Evolutionary conservation across 768 basidiomycete species (phyloP), one percentile per base, ranked within the genome.

Genomic region (Hericium coralloides): DNA sequence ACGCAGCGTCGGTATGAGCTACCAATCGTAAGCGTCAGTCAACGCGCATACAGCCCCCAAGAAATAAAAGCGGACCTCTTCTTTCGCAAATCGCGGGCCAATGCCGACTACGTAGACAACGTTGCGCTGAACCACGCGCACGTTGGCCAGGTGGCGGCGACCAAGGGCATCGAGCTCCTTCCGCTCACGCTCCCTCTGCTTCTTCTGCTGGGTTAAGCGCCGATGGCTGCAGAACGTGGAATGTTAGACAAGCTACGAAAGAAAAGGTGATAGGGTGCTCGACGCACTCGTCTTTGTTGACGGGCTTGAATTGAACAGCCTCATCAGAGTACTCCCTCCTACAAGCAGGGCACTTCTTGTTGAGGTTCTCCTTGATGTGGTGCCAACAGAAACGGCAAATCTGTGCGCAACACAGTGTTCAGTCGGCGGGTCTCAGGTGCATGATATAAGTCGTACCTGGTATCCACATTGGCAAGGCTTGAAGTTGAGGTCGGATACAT

Each of bases 341-440:
- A 73, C 97, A 99, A 18, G 97, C 97, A 39, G 97, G 97, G 70
- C 97, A 99, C 52, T 92, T 85, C 61, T 93, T 87, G 70, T 98
- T 98, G 59, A 95, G 78, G 73, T 97, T 92, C 73, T 91, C 84
- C 75, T 90, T 88, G 79, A 97, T 95, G 73, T 98, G 94, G 73
- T 99, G 92, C 84, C 94, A 98, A 72, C 97, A 99, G 75, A 99
- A 99, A 56, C 93, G 88, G 71, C 97, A 99, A 63, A 99, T 92
- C 97, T 99, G 49, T 26, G 43, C 54, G n/a, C 53, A 58, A 59
- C 55, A 51, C 57, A 22, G 45, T 63, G 56, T 47, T 55, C 52
- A 26, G 53, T 53, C 43, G 57, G 17, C 62, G 53, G 20, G 53
- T 1, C 17, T 23, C 38, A 41, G 22, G 31, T 3, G 26, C 0